phyloP scores from a whole-genome alignment of 2,329 filamentous ascomycete species.

The Phoma sp. region DNA sequence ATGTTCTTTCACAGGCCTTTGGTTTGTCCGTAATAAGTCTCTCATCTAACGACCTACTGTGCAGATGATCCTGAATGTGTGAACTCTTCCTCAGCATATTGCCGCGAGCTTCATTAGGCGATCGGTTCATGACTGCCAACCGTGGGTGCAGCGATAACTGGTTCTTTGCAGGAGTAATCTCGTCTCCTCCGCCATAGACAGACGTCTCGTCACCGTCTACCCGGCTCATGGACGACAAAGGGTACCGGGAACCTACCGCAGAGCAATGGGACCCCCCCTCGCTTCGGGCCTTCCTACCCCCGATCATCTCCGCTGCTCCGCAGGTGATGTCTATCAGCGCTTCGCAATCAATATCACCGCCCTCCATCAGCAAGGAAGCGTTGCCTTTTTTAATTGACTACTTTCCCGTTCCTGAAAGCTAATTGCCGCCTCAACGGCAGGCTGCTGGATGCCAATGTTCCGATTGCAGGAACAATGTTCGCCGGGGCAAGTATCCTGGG shows the following conservation, averaged over 20 bases:
- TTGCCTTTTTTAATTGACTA: not conserved
- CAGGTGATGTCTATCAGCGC: not conserved
- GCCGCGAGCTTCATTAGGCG: too few species aligned
- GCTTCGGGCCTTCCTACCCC: slow-evolving; percentile 15
- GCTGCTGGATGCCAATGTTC: slow-evolving; percentile 11
- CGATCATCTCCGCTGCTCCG: not conserved
- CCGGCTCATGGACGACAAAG: not conserved
- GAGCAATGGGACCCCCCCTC: not conserved
- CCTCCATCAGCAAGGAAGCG: slow-evolving; percentile 5
- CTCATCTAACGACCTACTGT: too few species aligned
- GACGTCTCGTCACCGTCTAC: too few species aligned
- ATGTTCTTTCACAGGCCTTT: too few species aligned
- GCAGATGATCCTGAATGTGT: too few species aligned
- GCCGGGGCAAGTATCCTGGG: slow-evolving; percentile 16
- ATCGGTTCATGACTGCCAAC: too few species aligned
- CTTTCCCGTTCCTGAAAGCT: slow-evolving; percentile 25
- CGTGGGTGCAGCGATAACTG: too few species aligned
- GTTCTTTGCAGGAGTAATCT: too few species aligned
- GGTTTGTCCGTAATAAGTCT: too few species aligned
- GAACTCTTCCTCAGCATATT: too few species aligned
- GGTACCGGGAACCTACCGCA: not conserved
- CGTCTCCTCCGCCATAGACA: too few species aligned
- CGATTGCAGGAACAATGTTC: slow-evolving; percentile 37
- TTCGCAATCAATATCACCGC: not conserved
- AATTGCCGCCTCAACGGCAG: slow-evolving; percentile 9